phyloP scores from a whole-genome alignment of 164 flowering plant genomes.

The Magnolia kwangsiensis region DNA sequence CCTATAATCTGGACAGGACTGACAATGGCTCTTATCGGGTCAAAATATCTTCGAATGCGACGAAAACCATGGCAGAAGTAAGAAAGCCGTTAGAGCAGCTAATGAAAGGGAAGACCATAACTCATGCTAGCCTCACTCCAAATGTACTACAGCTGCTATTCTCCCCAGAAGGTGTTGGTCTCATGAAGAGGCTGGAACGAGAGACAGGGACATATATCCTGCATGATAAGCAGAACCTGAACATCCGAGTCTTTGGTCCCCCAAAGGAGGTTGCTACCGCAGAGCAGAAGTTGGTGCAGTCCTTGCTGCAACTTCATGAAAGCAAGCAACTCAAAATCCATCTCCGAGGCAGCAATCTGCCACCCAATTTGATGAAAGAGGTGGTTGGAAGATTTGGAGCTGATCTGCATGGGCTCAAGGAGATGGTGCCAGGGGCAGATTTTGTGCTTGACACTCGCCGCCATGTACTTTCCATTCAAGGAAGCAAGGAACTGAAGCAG shows the following conservation, averaged over 20 bases:
- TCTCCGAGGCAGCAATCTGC: slow-evolving; percentile 59
- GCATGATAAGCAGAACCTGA: slow-evolving; percentile 51
- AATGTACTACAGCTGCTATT: slow-evolving; percentile 55
- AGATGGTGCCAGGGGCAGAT: slow-evolving; percentile 55
- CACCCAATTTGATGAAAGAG: slow-evolving; percentile 70
- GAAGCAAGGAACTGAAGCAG: slow-evolving; percentile 56
- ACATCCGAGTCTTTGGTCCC: slow-evolving; percentile 62
- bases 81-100: slow-evolving; percentile 77
- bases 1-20: slow-evolving; percentile 47
- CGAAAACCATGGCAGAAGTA: slow-evolving; percentile 73
- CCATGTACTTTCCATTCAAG: slow-evolving; percentile 53
- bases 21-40: slow-evolving; percentile 71
- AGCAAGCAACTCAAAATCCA: slow-evolving; percentile 59
- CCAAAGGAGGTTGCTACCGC: slow-evolving; percentile 38
- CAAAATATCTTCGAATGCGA: slow-evolving; percentile 75
- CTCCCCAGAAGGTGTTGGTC: slow-evolving; percentile 57
- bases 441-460: slow-evolving; percentile 51
- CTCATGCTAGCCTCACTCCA: slow-evolving; percentile 53
- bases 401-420: slow-evolving; percentile 69
- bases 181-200: slow-evolving; percentile 47
- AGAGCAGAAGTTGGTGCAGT: slow-evolving; percentile 44
- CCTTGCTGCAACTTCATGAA: slow-evolving; percentile 52
- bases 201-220: slow-evolving; percentile 65
- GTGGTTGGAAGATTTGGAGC: slow-evolving; percentile 76
- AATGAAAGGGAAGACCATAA: slow-evolving; percentile 61